Evolutionary conservation across 305 asterid genomes (phyloP).

Genomic region (Fraxinus ornus): DNA sequence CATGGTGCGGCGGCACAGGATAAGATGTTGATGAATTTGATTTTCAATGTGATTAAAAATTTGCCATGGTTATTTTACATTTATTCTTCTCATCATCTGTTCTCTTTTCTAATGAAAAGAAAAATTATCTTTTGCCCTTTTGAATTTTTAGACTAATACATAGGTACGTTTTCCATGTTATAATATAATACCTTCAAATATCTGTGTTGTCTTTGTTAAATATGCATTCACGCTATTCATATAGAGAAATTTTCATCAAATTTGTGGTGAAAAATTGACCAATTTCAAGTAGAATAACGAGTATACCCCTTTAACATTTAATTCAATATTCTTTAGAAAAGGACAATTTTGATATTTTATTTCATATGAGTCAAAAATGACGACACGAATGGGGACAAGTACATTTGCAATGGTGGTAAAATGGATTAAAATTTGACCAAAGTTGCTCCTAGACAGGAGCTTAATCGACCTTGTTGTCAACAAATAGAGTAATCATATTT

Average conservation of each 20-base stretch:
- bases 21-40: conserved; percentile 15
- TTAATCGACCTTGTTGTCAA: no score
- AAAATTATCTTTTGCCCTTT: neutral
- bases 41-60: neutral
- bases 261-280: no score
- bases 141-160: neutral
- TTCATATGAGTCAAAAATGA: neutral
- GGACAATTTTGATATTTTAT: neutral
- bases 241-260: neutral
- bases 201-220: no score
- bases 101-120: neutral
- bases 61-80: neutral
- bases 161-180: neutral
- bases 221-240: no score
- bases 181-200: no score
- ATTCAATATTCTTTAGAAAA: no score
- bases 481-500: no score
- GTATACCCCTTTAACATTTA: no score
- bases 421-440: no score
- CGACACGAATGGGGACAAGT: neutral
- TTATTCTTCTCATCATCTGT: neutral
- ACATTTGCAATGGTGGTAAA: neutral
- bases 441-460: no score
- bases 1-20: conserved; percentile 46
- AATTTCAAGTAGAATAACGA: neutral